These are phyloP conservation scores for Pyrenophora teres DNA, from an alignment of 2,329 filamentous ascomycete species.

Conservation along the genomic window DNA sequence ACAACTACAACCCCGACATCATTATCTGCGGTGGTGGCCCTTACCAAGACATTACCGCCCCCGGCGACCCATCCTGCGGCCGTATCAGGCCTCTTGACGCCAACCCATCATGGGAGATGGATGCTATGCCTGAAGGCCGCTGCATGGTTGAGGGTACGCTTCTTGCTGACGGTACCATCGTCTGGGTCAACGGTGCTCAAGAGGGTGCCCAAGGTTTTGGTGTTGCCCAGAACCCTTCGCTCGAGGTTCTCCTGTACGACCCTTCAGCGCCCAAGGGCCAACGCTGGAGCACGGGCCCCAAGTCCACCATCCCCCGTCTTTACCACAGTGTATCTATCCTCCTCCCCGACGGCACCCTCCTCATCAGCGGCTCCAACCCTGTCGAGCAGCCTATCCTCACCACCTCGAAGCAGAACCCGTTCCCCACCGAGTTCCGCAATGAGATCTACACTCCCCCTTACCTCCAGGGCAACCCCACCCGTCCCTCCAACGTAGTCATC, in stretches of 20 bases:
- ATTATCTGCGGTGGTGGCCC: constrained; percentile 65
- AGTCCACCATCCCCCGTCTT: constrained; percentile 53
- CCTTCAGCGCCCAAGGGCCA: constrained; percentile 56
- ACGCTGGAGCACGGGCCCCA: constrained; percentile 56
- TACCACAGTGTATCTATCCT: constrained; percentile 67
- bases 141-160: constrained; percentile 65
- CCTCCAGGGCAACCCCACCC: constrained; percentile 57
- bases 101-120: constrained; percentile 60
- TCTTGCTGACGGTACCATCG: constrained; percentile 63
- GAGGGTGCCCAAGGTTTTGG: constrained; percentile 65
- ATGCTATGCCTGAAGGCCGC: constrained; percentile 62
- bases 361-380: constrained; percentile 65
- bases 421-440: constrained; percentile 64
- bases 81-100: constrained; percentile 58
- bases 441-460: constrained; percentile 67
- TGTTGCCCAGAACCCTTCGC: constrained; percentile 58
- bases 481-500: constrained; percentile 56
- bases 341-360: constrained; percentile 63
- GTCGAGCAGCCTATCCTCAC: constrained; percentile 61
- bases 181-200: constrained; percentile 67
- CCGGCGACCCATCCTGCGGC: constrained; percentile 64
- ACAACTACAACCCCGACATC: constrained; percentile 59
- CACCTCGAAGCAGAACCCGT: constrained; percentile 54
- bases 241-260: constrained; percentile 63
- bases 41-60: constrained; percentile 63